Conservation (phyloP, 352 stramenopile species). For the Blastocystis sp. region DNA sequence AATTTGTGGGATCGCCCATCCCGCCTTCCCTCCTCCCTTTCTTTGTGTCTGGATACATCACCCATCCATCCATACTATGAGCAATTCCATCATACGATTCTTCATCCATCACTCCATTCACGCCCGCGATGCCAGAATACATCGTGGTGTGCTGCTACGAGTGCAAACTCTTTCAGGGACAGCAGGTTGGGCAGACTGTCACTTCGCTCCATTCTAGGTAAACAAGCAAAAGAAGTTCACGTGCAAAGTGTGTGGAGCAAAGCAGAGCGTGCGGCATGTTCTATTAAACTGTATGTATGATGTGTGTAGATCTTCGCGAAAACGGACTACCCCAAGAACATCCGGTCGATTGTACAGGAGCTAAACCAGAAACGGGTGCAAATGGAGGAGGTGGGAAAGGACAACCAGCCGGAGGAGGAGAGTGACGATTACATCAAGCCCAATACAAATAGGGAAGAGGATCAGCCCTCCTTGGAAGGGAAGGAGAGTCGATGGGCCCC, state of each 20-base stretch:
- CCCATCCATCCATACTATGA: too few species aligned
- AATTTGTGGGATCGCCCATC: too few species aligned
- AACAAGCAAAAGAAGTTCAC: constrained; percentile 68
- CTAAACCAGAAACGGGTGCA: constrained; percentile 47
- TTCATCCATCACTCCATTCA: neutral
- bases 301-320: constrained; percentile 52
- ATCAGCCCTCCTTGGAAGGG: too few species aligned
- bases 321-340: constrained; percentile 69
- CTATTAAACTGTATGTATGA: neutral
- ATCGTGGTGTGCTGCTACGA: constrained; percentile 67
- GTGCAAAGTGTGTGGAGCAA: constrained; percentile 68
- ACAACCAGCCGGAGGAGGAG: neutral
- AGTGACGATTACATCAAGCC: neutral
- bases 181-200: constrained; percentile 7
- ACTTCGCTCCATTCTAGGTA: neutral
- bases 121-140: constrained; percentile 27
- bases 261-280: constrained; percentile 66
- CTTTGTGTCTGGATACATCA: too few species aligned
- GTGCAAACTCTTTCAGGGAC: constrained; percentile 67
- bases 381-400: constrained; percentile 3
- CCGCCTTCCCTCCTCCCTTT: too few species aligned
- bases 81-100: too few species aligned
- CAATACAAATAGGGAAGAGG: neutral
- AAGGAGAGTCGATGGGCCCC: constrained; percentile 24
- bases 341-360: constrained; percentile 59